These are phyloP conservation scores for Fragaria iinumae DNA, from an alignment of 306 rosid species.

Conservation along the genomic window DNA sequence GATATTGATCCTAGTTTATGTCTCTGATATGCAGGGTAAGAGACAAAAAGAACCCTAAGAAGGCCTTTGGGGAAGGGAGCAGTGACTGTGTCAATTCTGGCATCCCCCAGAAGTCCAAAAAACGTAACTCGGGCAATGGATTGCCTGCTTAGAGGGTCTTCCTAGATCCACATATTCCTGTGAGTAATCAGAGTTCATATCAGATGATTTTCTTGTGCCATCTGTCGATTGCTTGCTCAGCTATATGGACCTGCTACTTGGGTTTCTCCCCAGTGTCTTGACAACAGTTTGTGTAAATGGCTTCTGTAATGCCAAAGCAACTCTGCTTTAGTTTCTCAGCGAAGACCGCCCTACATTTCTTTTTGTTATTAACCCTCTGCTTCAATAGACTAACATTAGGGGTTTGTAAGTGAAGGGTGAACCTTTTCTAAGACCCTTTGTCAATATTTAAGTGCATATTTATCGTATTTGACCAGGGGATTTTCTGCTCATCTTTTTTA, in stretches of 20 bases:
- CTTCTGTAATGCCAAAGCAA: background rate
- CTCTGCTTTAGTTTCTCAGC: background rate
- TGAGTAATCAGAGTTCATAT: conserved; percentile 4
- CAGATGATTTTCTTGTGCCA: background rate
- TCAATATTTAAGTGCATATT: background rate
- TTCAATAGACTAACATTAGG: background rate
- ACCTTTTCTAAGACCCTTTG: background rate
- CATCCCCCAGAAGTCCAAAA: background rate
- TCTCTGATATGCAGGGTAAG: conserved; percentile 16
- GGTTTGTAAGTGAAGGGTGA: background rate
- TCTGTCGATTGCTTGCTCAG: background rate
- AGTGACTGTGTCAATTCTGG: background rate
- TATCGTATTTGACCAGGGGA: background rate
- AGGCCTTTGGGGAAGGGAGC: conserved; percentile 19
- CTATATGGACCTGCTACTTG: background rate
- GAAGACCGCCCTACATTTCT: background rate
- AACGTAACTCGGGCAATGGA: conserved; percentile 30
- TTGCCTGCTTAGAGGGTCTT: conserved; percentile 62
- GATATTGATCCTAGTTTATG: background rate
- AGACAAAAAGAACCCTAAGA: background rate
- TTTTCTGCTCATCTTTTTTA: background rate
- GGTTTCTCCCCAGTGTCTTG: background rate
- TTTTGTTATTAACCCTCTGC: background rate
- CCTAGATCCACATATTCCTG: conserved; percentile 36
- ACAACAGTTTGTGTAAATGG: background rate